Base-by-base conservation (phyloP, 306 rosid species). In the Quillaja saponaria region DNA sequence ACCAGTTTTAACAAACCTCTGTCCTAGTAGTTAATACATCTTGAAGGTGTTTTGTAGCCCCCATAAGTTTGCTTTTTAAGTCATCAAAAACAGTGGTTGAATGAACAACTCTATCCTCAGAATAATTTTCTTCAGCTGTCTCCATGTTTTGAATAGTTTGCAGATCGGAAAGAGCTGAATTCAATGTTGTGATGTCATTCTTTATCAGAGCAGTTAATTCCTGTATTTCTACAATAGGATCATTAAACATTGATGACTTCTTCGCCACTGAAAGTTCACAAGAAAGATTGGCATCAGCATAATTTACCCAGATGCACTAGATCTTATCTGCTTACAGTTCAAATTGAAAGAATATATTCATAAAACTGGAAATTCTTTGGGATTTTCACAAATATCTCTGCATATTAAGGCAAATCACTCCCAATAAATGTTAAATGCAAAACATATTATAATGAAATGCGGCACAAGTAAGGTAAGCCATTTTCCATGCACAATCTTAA, bases 41-140 rank as follows among this genome's bases (percentile, higher is more conserved):
- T 69, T 86, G 95, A 68, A 91, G 85, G 52, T 78, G 76, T 69
- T 91, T 88, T 0, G 96, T 91, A 25, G 92, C 92, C 42, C 90
- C 85, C 98, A 86, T 91, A 34, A 91, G 92, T 64, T 49, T 88
- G 67, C 79, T 56, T 78, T 86, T 91, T 79, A 91, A 75, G 79
- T 91, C 96, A 76, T 86, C 91, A 62, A 85, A 91, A 46, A 91
- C 95, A 33, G 98, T 90, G 18, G 84, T 84, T 12, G 96, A 91
- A 69, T 91, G 98, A 71, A 79, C 87, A 35, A 88, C 73, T 65
- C 78, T 80, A 58, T 91, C 98, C 79, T 88, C 80, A 0, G 98
- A 91, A 75, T 77, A 86, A 44, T 34, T 69, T 40, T 91, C 92
- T 50, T 91, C 96, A 3, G 85, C 87, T 13, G 72, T 76, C 69